phyloP scores from a whole-genome alignment of 805 yeast genomes.

The Wickerhamomyces silvicola region DNA sequence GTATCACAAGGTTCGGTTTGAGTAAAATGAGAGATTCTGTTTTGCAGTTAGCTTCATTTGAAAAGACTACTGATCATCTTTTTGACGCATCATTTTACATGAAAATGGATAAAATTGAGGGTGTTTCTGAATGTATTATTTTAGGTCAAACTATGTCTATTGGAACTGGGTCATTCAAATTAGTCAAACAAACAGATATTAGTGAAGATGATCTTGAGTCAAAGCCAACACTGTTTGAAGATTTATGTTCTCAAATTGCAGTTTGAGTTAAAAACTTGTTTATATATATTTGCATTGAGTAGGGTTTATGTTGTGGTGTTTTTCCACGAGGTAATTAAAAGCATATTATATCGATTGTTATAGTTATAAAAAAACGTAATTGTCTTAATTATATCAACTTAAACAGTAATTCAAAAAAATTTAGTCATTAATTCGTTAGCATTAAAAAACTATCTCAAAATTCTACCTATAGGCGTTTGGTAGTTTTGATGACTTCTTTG shows the following conservation, averaged over 20 bases:
- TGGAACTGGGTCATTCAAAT: slow-evolving; percentile 95
- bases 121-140: slow-evolving; percentile 96
- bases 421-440: no score
- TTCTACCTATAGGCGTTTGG: slow-evolving; percentile 21
- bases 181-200: slow-evolving; percentile 54
- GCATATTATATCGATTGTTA: no score
- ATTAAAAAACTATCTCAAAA: no score
- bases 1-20: slow-evolving; percentile 95
- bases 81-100: slow-evolving; percentile 97
- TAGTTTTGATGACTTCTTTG: slow-evolving; percentile 12
- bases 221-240: slow-evolving; percentile 42
- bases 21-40: slow-evolving; percentile 99
- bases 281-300: no score
- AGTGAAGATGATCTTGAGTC: slow-evolving; percentile 36
- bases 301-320: no score
- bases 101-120: slow-evolving; percentile 94
- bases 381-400: no score
- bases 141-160: slow-evolving; percentile 96
- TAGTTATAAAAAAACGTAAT: no score
- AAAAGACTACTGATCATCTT: slow-evolving; percentile 96
- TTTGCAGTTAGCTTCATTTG: slow-evolving; percentile 92
- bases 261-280: slow-evolving; percentile 1
- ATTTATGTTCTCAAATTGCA: slow-evolving; percentile 20
- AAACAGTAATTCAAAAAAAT: no score
- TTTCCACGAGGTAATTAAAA: no score